Evolutionary conservation across 805 yeast genomes (phyloP), one percentile per base, ranked within the genome.

Genomic region (Nakazawaea populi): DNA sequence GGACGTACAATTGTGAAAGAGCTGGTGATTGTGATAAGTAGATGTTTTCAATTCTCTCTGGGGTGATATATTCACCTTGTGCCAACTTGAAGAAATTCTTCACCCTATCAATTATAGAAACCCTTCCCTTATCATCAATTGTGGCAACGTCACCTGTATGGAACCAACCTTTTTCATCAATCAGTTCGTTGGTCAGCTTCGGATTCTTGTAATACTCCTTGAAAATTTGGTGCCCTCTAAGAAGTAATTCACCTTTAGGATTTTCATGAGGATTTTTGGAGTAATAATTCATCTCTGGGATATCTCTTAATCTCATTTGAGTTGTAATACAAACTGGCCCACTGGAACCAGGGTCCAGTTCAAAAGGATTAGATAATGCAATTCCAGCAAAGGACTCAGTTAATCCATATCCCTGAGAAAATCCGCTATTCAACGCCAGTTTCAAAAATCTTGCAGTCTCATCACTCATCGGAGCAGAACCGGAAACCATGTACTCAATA

Each of bases 391-490:
- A 76, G 12, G 83, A 72, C 63, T 83, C 89, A 5, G 87, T 82
- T 54, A 80, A 67, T 4, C 88, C 87, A 63, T 80, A 80, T 12
- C 84, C 84, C 58, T 78, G 81, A 10, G 67, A 54, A 54, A 79
- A 54, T 29, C 76, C 77, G 68, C 59, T 27, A 27, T 51, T 43
- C 64, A 86, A 72, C 1, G 82, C 73, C n/a, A 82, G 81, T 59
- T 81, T 76, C 57, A 86, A 65, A 60, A 83, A 85, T 52, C 70
- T 67, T 42, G 82, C 69, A 1, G 89, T 81, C 44, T 77, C 83
- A n/a, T 76, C 73, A 29, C 87, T 71, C 55, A 86, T 72, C 31
- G 92, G 92, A 3, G 92, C 90, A 39, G 87, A 82, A 32, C 92
- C 88, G 32, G 74, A 67, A 32, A 74, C 62, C 31, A 76, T 52